phyloP scores from a whole-genome alignment of 2,329 filamentous ascomycete genomes.

The Ophiocordyceps sinensis region DNA sequence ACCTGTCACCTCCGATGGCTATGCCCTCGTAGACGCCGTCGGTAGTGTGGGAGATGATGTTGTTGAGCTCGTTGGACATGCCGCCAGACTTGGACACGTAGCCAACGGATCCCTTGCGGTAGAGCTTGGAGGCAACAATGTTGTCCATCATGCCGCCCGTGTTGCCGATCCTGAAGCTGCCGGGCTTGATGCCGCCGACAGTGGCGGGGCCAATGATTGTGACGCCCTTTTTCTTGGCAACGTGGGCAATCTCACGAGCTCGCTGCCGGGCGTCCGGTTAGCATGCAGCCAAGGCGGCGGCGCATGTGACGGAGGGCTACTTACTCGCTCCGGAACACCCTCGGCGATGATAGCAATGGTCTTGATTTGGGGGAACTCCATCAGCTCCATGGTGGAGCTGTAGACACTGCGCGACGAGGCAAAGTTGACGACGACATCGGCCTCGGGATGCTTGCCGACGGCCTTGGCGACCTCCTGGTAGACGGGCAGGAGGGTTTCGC shows the following conservation, averaged over 20 bases:
- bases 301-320: slow-evolving; percentile 18
- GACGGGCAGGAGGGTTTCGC: slow-evolving; percentile 94
- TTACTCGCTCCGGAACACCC: slow-evolving; percentile 93
- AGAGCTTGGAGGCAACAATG: slow-evolving; percentile 99
- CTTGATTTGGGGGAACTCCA: slow-evolving; percentile 94
- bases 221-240: slow-evolving; percentile 95
- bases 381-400: slow-evolving; percentile 95
- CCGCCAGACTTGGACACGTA: slow-evolving; percentile 99
- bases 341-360: slow-evolving; percentile 99
- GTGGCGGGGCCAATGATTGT: slow-evolving; percentile 98
- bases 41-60: slow-evolving; percentile 92
- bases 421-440: slow-evolving; percentile 98
- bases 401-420: slow-evolving; percentile 97
- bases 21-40: slow-evolving; percentile 99
- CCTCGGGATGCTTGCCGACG: slow-evolving; percentile 89
- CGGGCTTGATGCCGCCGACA: slow-evolving; percentile 98
- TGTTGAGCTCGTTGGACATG: slow-evolving; percentile 99
- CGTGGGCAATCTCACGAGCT: slow-evolving; percentile 93
- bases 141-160: slow-evolving; percentile 99
- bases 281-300: background rate
- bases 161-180: slow-evolving; percentile 99
- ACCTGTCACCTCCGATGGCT: slow-evolving; percentile 97
- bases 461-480: slow-evolving; percentile 93
- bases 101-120: slow-evolving; percentile 95
- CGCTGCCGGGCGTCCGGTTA: slow-evolving; percentile 36